Evolutionary conservation across 129 eudicot genomes (phyloP).

Genomic region (Centrapalus pauciflorus): DNA sequence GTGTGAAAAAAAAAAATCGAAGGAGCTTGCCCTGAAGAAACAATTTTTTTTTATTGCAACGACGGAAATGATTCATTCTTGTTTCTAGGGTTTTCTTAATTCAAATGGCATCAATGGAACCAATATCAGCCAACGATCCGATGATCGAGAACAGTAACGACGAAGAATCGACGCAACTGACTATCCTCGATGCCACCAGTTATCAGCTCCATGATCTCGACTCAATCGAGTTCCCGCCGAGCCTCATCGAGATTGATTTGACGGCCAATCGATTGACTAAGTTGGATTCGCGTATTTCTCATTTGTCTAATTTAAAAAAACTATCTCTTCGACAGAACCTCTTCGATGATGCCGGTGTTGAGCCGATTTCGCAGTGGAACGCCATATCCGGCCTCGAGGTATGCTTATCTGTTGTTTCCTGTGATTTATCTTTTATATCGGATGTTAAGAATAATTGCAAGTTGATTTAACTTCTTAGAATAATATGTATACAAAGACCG

Average conservation of each 20-base stretch:
- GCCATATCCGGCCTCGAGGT: slow-evolving; percentile 71
- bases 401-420: background rate
- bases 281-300: slow-evolving; percentile 72
- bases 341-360: slow-evolving; percentile 50
- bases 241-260: slow-evolving; percentile 71
- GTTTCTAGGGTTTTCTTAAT: slow-evolving; percentile 23
- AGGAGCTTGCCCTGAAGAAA: background rate
- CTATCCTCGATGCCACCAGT: slow-evolving; percentile 70
- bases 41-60: background rate
- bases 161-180: slow-evolving; percentile 35
- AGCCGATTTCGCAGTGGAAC: slow-evolving; percentile 64
- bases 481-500: background rate
- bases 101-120: slow-evolving; percentile 18
- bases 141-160: slow-evolving; percentile 9
- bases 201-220: slow-evolving; percentile 86
- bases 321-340: slow-evolving; percentile 93
- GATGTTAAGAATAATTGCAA: background rate
- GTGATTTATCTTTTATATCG: background rate
- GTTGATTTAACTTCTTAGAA: background rate
- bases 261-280: slow-evolving; percentile 72
- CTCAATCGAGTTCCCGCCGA: slow-evolving; percentile 72
- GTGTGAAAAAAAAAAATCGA: background rate
- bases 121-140: slow-evolving; percentile 15
- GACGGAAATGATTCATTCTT: slow-evolving; percentile 4
- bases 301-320: slow-evolving; percentile 59